A percentile compares a stretch with the other conserved stretches of the same genome.
Conservation (phyloP, 306 rosid genomes). For the Sophora flavescens region DNA sequence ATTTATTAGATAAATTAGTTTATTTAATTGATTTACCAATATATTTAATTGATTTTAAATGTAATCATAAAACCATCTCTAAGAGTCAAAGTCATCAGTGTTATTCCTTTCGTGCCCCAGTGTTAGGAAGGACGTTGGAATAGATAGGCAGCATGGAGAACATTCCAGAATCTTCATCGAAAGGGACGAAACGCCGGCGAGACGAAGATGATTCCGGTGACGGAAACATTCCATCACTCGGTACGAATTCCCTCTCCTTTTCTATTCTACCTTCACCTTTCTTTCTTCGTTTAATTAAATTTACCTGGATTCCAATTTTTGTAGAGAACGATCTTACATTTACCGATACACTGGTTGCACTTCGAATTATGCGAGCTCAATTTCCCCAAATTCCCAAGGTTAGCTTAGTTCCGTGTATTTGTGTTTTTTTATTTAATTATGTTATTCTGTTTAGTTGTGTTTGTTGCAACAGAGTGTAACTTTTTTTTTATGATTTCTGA, state of each 20-base stretch:
- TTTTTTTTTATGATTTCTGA: too few relatives aligned
- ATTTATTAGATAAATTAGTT: too few relatives aligned
- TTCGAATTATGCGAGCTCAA: slow-evolving; percentile 94
- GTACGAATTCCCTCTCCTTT: slow-evolving; percentile 27
- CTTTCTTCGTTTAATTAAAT: background rate
- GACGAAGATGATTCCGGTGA: slow-evolving; percentile 36
- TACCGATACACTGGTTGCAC: slow-evolving; percentile 84
- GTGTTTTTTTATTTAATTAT: background rate
- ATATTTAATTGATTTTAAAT: too few relatives aligned
- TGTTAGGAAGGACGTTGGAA: too few relatives aligned
- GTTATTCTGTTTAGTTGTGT: background rate
- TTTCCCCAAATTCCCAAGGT: slow-evolving; percentile 77
- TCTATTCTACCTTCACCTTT: background rate
- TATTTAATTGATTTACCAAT: too few relatives aligned
- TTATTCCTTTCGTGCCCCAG: too few relatives aligned
- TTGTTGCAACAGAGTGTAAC: too few relatives aligned
- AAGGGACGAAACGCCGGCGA: slow-evolving; percentile 60
- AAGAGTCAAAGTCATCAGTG: too few relatives aligned
- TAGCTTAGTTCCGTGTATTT: background rate
- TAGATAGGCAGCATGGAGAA: slow-evolving; percentile 42
- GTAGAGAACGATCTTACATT: slow-evolving; percentile 82
- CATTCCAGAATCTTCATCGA: slow-evolving; percentile 55
- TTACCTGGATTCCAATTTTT: background rate
- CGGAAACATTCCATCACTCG: slow-evolving; percentile 49
- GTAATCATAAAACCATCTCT: too few relatives aligned